A percentile compares a stretch with the other conserved stretches of the same genome.
phyloP scores from a whole-genome alignment of 768 basidiomycete species.

The Podaxis rugospora region DNA sequence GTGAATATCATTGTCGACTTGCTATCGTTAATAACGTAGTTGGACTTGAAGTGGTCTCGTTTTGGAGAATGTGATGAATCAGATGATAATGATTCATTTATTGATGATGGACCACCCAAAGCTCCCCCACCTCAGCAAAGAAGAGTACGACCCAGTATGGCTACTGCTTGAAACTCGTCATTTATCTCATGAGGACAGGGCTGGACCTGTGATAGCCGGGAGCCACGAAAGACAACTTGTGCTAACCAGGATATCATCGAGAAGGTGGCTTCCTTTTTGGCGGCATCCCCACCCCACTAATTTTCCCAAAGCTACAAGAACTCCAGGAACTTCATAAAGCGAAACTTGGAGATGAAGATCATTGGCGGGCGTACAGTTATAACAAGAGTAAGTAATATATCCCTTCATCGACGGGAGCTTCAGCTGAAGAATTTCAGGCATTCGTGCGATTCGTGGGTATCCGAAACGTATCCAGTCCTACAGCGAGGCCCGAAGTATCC shows the following conservation, averaged over 20 bases:
- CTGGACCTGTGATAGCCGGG: conserved; percentile 62
- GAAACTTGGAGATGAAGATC: conserved; percentile 55
- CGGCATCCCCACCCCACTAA: background rate
- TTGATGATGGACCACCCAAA: background rate
- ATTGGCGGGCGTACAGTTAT: conserved; percentile 65
- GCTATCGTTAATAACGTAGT: background rate
- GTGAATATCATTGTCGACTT: background rate
- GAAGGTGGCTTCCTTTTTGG: conserved; percentile 39
- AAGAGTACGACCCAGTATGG: conserved; percentile 12
- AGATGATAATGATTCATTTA: conserved; percentile 15
- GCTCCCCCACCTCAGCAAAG: conserved; percentile 6
- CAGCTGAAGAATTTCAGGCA: conserved; percentile 35
- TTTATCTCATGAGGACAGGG: conserved; percentile 33
- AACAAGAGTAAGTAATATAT: conserved; percentile 48
- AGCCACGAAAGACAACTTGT: conserved; percentile 28
- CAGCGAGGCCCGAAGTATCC: conserved; percentile 55
- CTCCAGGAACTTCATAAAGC: conserved; percentile 61
- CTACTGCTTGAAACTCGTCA: background rate
- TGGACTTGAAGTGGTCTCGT: conserved; percentile 26
- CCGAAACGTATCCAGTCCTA: conserved; percentile 54
- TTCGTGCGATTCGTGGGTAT: conserved; percentile 51
- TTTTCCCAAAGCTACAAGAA: conserved; percentile 50
- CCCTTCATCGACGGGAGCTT: background rate
- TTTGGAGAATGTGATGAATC: conserved; percentile 33
- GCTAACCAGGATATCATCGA: conserved; percentile 73